Base-by-base conservation (phyloP, 2,329 filamentous ascomycete genomes). In the Iodosphaeria phyllophila region DNA sequence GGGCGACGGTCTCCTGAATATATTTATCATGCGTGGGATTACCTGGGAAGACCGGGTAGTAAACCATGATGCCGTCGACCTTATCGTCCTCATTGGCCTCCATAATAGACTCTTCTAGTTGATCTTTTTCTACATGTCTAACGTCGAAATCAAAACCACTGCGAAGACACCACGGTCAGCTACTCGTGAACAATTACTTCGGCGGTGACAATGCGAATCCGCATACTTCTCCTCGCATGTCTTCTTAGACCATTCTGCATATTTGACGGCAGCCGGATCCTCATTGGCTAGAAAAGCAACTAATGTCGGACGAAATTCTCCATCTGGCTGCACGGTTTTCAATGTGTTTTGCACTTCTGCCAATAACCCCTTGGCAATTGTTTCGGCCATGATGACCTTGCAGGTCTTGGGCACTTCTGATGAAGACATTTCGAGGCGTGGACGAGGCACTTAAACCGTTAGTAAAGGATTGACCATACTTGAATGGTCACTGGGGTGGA, bases 201-300 rank as follows among this genome's bases (percentile, higher is more conserved):
- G n/a, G n/a, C n/a, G n/a, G n/a, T n/a, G n/a, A n/a, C n/a, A n/a
- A 5, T 18, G 18, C 13, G 8, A 16, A 29, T 16, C 12, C 13
- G 52, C 76, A 74, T 61, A 93, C 84, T 93, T 91, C 50, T 95
- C 86, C 50, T 74, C 67, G 51, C 82, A 92, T 4, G 89, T 93
- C 64, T 92, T 93, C 51, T 82, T 79, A 20, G 86, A 93, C 80
- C 82, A 93, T 50, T 93, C 80, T 27, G 89, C 89, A 47, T 98
- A 95, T 58, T 91, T 82, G 39, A 78, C 61, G 16, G 86, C 86
- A 19, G 83, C 80, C 16, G 84, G 82, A 52, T 98, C 89, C 35
- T 67, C 66, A 51, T 92, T 95, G 37, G 86, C 83, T 28, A 98
- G 61, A 52, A 93, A 92, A 30, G 86, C 89, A 22, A 86, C 78